A percentile compares a stretch with the other conserved stretches of the same genome.
Evolutionary conservation across 2,329 filamentous ascomycete species (phyloP).

Genomic region (Aspergillus sojae): DNA sequence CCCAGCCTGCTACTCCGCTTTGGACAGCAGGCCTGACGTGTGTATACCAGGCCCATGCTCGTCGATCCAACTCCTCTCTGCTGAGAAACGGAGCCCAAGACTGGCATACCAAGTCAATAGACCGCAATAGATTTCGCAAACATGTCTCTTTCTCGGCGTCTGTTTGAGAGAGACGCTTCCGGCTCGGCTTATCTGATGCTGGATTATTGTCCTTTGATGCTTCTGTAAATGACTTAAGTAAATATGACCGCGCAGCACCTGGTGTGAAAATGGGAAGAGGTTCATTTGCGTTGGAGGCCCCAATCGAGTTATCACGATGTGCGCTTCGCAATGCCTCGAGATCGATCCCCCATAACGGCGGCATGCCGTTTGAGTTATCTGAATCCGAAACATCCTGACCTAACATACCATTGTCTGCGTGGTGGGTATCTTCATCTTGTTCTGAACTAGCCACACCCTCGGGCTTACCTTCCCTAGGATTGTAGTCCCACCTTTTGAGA

Average conservation of each 20-base stretch:
- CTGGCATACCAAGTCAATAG: constrained; percentile 70
- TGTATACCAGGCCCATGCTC: constrained; percentile 82
- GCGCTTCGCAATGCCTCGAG: constrained; percentile 57
- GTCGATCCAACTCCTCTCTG: constrained; percentile 69
- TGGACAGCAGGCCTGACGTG: constrained; percentile 75
- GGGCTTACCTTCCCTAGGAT: constrained; percentile 54
- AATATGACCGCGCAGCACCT: constrained; percentile 65
- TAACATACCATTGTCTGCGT: constrained; percentile 16
- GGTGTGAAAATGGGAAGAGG: constrained; percentile 75
- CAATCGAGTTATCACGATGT: constrained; percentile 32
- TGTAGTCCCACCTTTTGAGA: constrained; percentile 76
- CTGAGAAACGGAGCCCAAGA: constrained; percentile 72
- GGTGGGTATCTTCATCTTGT: constrained; percentile 1
- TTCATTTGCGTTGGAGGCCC: constrained; percentile 23
- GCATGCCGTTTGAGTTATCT: constrained; percentile 24
- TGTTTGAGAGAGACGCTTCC: constrained; percentile 53
- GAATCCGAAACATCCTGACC: constrained; percentile 12
- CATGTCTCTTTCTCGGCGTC: constrained; percentile 69
- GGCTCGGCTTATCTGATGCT: constrained; percentile 40
- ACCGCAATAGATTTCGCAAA: constrained; percentile 68
- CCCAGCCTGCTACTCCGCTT: constrained; percentile 76
- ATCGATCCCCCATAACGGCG: constrained; percentile 62
- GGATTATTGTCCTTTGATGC: constrained; percentile 13
- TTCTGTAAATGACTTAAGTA: constrained; percentile 52
- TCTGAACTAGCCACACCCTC: constrained; percentile 16